Percentiles rank a stretch among this genome's conserved stretches.
These are phyloP conservation scores for Clitopilus hobsonii DNA, from an alignment of 768 basidiomycete species.

Conservation along the genomic window DNA sequence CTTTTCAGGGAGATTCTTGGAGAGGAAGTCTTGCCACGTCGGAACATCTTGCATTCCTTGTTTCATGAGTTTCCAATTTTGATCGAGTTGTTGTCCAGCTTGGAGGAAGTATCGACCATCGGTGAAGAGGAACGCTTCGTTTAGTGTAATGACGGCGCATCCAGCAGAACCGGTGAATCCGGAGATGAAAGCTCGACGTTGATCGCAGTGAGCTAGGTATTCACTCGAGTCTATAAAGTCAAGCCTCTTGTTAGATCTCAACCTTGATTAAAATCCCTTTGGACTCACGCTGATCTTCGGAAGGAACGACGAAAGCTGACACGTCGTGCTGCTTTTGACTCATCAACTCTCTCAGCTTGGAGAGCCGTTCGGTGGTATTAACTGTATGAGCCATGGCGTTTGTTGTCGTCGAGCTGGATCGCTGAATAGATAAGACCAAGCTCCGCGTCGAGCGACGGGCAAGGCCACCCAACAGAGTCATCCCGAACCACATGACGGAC, in stretches of 20 bases:
- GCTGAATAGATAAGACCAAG: no score
- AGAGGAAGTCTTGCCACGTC: conserved; percentile 84
- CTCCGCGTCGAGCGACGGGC: no score
- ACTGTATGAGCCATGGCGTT: conserved; percentile 40
- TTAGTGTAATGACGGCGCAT: conserved; percentile 68
- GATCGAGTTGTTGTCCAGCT: conserved; percentile 83
- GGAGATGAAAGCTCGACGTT: conserved; percentile 83
- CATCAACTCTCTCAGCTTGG: conserved; percentile 69
- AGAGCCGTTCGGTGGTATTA: conserved; percentile 59
- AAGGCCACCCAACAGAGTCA: no score
- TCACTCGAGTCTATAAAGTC: conserved; percentile 76
- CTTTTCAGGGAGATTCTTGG: conserved; percentile 61
- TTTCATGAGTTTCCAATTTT: conserved; percentile 93
- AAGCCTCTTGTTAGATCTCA: neutral
- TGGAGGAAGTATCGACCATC: conserved; percentile 96
- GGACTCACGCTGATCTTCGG: conserved; percentile 86
- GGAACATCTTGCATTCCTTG: conserved; percentile 87
- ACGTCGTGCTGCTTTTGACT: conserved; percentile 40
- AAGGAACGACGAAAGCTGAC: conserved; percentile 78
- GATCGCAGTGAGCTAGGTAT: conserved; percentile 81
- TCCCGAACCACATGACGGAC: no score
- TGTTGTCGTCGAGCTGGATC: conserved; percentile 26
- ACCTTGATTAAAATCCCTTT: neutral
- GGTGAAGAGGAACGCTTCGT: conserved; percentile 82
- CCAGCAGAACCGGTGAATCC: conserved; percentile 95